Percentiles rank a stretch among this genome's conserved stretches.
These are phyloP conservation scores for Veloporphyrellus conicus DNA, from an alignment of 1,284 basidiomycete genomes.

Conservation along the genomic window DNA sequence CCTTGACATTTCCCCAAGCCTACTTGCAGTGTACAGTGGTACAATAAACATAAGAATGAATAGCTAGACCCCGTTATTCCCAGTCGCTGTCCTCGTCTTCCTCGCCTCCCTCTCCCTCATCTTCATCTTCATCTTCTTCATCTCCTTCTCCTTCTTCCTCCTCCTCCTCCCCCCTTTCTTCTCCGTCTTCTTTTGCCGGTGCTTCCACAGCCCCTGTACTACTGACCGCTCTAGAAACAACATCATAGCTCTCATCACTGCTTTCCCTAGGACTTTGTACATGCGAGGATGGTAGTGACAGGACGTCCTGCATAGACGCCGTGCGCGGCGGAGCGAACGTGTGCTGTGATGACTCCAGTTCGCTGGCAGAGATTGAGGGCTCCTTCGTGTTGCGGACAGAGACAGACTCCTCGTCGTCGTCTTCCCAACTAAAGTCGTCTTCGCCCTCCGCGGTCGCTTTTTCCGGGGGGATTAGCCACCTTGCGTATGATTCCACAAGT, in stretches of 20 bases:
- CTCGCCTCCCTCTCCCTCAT: conserved; percentile 19
- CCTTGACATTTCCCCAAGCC: too few relatives aligned
- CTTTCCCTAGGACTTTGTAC: conserved; percentile 52
- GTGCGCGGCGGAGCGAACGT: conserved; percentile 31
- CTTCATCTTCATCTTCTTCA: conserved; percentile 25
- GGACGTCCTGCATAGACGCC: conserved; percentile 15
- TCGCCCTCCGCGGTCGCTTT: conserved; percentile 58
- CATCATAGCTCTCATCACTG: conserved; percentile 71
- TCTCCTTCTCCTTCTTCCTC: conserved; percentile 60
- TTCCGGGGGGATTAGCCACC: conserved; percentile 6
- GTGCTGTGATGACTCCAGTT: conserved; percentile 25
- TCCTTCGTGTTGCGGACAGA: conserved; percentile 18
- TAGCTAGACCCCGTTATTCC: conserved; percentile 42
- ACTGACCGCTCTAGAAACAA: conserved; percentile 53
- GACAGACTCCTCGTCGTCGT: conserved; percentile 59
- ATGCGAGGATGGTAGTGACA: conserved; percentile 31
- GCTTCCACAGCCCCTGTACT: conserved; percentile 28
- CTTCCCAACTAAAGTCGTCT: conserved; percentile 80
- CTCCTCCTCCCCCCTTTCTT: conserved; percentile 34
- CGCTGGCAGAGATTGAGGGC: conserved; percentile 5
- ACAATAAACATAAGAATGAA: too few relatives aligned
- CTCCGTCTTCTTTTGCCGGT: too few relatives aligned
- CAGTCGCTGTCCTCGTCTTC: conserved; percentile 68
- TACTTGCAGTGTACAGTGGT: too few relatives aligned
- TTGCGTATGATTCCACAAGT: neutral